These are phyloP conservation scores for Malassezia japonica DNA, from an alignment of 1,284 basidiomycete species.

Conservation along the genomic window DNA sequence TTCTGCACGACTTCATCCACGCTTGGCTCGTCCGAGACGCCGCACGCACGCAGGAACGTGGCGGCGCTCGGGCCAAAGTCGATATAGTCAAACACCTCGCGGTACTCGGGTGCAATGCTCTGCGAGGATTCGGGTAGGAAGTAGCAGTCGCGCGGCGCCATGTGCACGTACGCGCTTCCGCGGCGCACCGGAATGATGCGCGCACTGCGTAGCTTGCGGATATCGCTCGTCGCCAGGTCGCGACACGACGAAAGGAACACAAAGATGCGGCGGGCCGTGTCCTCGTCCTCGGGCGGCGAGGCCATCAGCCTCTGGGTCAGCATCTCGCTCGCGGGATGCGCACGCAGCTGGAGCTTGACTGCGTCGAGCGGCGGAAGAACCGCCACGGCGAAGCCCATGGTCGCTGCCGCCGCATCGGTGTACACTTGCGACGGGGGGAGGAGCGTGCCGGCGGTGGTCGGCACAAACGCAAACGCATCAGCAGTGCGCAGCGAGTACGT, in stretches of 20 bases:
- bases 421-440: slow-evolving; percentile 70
- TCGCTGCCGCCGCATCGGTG: slow-evolving; percentile 60
- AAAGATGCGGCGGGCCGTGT: slow-evolving; percentile 63
- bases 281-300: slow-evolving; percentile 57
- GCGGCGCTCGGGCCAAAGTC: slow-evolving; percentile 79
- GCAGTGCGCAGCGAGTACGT: slow-evolving; percentile 27
- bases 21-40: slow-evolving; percentile 78
- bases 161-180: slow-evolving; percentile 11
- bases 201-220: slow-evolving; percentile 20
- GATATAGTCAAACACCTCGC: slow-evolving; percentile 61
- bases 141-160: slow-evolving; percentile 56
- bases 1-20: slow-evolving; percentile 59
- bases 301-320: slow-evolving; percentile 61
- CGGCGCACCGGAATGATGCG: slow-evolving; percentile 33
- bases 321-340: slow-evolving; percentile 62
- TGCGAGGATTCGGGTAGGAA: slow-evolving; percentile 22
- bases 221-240: slow-evolving; percentile 27
- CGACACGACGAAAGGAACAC: slow-evolving; percentile 60
- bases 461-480: slow-evolving; percentile 60
- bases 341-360: slow-evolving; percentile 63
- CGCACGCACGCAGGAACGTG: slow-evolving; percentile 68
- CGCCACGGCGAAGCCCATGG: slow-evolving; percentile 66
- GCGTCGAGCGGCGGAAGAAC: slow-evolving; percentile 56
- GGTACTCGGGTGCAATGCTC: slow-evolving; percentile 5
- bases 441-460: slow-evolving; percentile 56